Evolutionary conservation across 208 protist genomes (phyloP), one percentile per base, ranked within the genome.

Genomic region (Herpetomonas tarakana): DNA sequence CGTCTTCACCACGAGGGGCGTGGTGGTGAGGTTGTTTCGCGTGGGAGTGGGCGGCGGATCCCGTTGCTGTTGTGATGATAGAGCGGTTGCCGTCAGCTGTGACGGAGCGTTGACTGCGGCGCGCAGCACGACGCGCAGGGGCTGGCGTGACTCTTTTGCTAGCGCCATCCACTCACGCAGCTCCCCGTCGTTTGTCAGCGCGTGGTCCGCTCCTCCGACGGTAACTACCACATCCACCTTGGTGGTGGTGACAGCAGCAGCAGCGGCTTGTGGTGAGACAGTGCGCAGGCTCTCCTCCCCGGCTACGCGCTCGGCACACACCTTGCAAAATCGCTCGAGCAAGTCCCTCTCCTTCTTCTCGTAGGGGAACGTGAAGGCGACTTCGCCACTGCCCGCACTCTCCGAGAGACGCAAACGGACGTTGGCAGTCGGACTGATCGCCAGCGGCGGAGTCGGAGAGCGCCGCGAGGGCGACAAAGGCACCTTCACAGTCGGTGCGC

Each of bases 81-180:
- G n/a, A n/a, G n/a, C n/a, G n/a, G n/a, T n/a, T n/a, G n/a, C n/a
- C n/a, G n/a, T n/a, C n/a, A n/a, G n/a, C n/a, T n/a, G n/a, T n/a
- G n/a, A n/a, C n/a, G n/a, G n/a, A n/a, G n/a, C n/a, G n/a, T n/a
- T n/a, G n/a, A n/a, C n/a, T n/a, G 50, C 27, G 3, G 50, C 22
- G 25, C 25, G 50, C 25, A 72, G 45, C 0, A 46, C 57, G 22
- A 68, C 60, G 9, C 52, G 57, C 56, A 73, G 62, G 14, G 65
- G 66, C 65, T 73, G 66, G 55, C 67, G 45, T 2, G 78, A 67
- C 62, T 85, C 78, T 3, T 60, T 56, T 25, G 78, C 27, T 22
- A 85, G 52, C 47, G 71, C 78, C 9, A 81, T 25, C 78, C 75
- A 74, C 30, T 85, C 78, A 0, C 69, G 73, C 24, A 85, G 64